Evolutionary conservation across 2,329 filamentous ascomycete genomes (phyloP), one percentile per base, ranked within the genome.

Genomic region (Cordyceps javanica): DNA sequence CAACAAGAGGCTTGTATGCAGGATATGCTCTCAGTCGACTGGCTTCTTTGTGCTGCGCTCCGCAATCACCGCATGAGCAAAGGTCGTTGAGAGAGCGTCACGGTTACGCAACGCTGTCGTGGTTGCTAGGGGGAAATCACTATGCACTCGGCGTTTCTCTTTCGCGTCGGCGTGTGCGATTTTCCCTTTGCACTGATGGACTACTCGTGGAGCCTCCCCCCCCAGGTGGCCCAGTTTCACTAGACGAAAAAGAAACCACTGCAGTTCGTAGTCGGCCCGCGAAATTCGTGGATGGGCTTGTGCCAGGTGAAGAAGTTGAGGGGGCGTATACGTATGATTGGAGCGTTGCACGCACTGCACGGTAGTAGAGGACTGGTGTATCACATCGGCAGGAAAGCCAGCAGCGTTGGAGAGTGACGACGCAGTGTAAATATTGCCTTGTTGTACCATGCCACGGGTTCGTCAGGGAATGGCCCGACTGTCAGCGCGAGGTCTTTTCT

Each of bases 221-320:
- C 36, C 36, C 36, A 9, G 19, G n/a, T n/a, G n/a, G n/a, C n/a
- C 6, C 36, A 34, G 55, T 57, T 57, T 57, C 55, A 57, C 46
- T 57, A 57, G 55, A 50, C 55, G 55, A 57, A 44, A 45, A 21
- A 5, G 25, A 19, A 23, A 8, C 21, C 44, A 39, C 52, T 28
- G 44, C 53, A 56, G 52, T 21, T 41, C 10, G 23, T 23, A 56
- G 44, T 56, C 53, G 53, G 53, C 30, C 53, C 53, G 53, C 38
- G 41, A 32, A 44, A 8, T n/a, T n/a, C n/a, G 23, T 51, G 26
- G 38, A 44, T 39, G 23, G 26, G 42, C 30, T n/a, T 32, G 54
- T 41, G 34, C 23, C 6, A 51, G n/a, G 26, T 34, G 45, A 48
- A n/a, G n/a, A n/a, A n/a, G n/a, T n/a, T n/a, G 30, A 28, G 13